Evolutionary conservation across 331 rosid genomes (phyloP).

Genomic region (Quercus phellos): DNA sequence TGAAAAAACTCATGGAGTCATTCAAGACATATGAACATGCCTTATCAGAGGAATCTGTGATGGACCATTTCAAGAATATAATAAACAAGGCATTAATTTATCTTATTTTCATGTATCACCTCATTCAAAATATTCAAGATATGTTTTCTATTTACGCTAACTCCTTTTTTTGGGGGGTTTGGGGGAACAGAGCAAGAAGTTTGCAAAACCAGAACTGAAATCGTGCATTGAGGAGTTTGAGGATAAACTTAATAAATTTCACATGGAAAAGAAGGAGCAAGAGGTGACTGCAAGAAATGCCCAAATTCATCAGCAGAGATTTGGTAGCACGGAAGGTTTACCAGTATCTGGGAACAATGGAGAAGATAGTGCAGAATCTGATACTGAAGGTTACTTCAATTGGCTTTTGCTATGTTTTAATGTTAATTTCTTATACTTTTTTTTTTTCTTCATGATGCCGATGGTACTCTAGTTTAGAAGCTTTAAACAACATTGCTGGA

Average conservation of each 20-base stretch:
- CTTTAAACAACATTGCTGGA: background rate
- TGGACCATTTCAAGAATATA: slow-evolving; percentile 74
- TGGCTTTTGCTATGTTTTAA: background rate
- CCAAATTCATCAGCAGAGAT: slow-evolving; percentile 61
- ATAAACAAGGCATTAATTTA: slow-evolving; percentile 61
- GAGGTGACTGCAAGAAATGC: slow-evolving; percentile 82
- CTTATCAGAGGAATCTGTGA: slow-evolving; percentile 76
- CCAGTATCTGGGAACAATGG: slow-evolving; percentile 28
- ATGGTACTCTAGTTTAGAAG: background rate
- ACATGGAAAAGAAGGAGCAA: slow-evolving; percentile 78
- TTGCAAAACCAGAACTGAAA: slow-evolving; percentile 85
- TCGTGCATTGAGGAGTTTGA: slow-evolving; percentile 85
- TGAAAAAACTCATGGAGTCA: slow-evolving; percentile 77
- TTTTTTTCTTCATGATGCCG: background rate
- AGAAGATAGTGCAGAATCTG: slow-evolving; percentile 44
- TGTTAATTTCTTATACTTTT: background rate
- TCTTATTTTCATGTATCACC: slow-evolving; percentile 13
- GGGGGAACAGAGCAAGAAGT: slow-evolving; percentile 70
- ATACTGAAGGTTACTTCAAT: slow-evolving; percentile 49
- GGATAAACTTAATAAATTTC: slow-evolving; percentile 79
- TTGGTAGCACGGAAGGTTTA: slow-evolving; percentile 37
- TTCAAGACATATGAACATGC: slow-evolving; percentile 79
- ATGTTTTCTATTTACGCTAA: background rate
- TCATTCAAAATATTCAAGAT: background rate
- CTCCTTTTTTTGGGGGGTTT: background rate